These are phyloP conservation scores for Aspergillus clavatus DNA, from an alignment of 2,329 filamentous ascomycete genomes.

Conservation along the genomic window DNA sequence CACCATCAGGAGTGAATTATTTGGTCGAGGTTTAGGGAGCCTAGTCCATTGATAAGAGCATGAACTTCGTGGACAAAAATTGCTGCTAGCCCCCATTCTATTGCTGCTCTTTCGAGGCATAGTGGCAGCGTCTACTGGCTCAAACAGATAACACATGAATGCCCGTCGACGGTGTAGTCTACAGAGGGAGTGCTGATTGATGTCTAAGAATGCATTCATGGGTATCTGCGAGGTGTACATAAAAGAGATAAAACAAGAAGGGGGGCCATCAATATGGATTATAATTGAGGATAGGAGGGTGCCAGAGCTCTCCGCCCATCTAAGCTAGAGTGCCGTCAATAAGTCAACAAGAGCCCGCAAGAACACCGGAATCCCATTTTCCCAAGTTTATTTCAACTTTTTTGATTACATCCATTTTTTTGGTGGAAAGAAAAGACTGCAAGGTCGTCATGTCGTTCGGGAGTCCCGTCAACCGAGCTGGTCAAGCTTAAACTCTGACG, in stretches of 20 bases:
- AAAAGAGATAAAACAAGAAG: slow-evolving; percentile 9
- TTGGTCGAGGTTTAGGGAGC: no score
- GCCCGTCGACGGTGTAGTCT: slow-evolving; percentile 17
- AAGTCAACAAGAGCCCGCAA: slow-evolving; percentile 21
- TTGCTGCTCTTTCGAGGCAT: no score
- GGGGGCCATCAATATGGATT: slow-evolving; percentile 22
- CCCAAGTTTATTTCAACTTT: slow-evolving; percentile 19
- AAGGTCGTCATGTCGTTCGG: slow-evolving; percentile 22
- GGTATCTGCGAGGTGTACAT: slow-evolving; percentile 38
- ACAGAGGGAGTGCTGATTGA: slow-evolving; percentile 18
- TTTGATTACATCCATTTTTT: slow-evolving; percentile 9
- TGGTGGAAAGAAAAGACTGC: slow-evolving; percentile 5
- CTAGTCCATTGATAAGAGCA: no score
- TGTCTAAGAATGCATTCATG: slow-evolving; percentile 37
- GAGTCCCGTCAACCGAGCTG: slow-evolving; percentile 24
- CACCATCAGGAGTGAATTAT: no score
- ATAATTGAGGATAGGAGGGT: slow-evolving; percentile 25
- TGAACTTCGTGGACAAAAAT: no score
- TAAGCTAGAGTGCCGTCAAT: slow-evolving; percentile 32
- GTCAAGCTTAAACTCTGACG: slow-evolving; percentile 81
- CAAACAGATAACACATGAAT: slow-evolving; percentile 24
- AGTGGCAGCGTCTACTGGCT: not conserved
- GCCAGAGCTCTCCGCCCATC: slow-evolving; percentile 26
- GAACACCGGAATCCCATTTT: slow-evolving; percentile 20
- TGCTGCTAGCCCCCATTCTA: no score